Conservation (phyloP, 1,139 yeast species). For the Pichia sp. region DNA sequence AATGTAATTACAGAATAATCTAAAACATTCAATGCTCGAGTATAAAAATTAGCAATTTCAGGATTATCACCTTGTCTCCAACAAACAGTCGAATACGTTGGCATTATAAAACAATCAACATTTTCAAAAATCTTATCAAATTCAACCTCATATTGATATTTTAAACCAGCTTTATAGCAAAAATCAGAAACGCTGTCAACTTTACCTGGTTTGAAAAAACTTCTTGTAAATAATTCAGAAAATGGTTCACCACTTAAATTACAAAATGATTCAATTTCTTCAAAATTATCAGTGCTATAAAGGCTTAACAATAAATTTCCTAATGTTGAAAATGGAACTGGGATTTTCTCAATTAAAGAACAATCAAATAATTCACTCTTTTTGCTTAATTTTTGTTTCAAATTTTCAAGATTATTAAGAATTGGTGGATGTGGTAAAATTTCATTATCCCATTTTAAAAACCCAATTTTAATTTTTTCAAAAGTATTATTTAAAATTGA, state of each 20-base stretch:
- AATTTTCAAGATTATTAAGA: conserved; percentile 33
- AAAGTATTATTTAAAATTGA: background rate
- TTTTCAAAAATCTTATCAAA: conserved; percentile 32
- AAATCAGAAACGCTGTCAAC: conserved; percentile 13
- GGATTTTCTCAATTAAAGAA: conserved; percentile 35
- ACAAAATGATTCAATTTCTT: conserved; percentile 31
- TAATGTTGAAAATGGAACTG: conserved; percentile 19
- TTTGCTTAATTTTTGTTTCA: conserved; percentile 30
- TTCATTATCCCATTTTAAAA: conserved; percentile 31
- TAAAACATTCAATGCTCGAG: conserved; percentile 43
- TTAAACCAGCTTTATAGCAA: conserved; percentile 26
- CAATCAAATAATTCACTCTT: conserved; percentile 28
- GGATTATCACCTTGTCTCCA: conserved; percentile 27
- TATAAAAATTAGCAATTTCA: conserved; percentile 30
- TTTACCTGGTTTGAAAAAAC: conserved; percentile 14
- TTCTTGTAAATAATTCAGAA: conserved; percentile 14
- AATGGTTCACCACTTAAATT: conserved; percentile 43
- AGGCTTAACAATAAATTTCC: conserved; percentile 32
- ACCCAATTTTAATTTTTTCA: conserved; percentile 32
- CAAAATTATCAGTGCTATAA: conserved; percentile 46
- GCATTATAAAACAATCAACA: conserved; percentile 34
- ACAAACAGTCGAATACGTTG: conserved; percentile 30
- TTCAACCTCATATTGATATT: conserved; percentile 29
- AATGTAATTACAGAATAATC: conserved; percentile 47
- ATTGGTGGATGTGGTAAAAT: conserved; percentile 50